These are phyloP conservation scores for Hypoxylon sp. DNA, from an alignment of 2,329 filamentous ascomycete genomes.

Conservation along the genomic window DNA sequence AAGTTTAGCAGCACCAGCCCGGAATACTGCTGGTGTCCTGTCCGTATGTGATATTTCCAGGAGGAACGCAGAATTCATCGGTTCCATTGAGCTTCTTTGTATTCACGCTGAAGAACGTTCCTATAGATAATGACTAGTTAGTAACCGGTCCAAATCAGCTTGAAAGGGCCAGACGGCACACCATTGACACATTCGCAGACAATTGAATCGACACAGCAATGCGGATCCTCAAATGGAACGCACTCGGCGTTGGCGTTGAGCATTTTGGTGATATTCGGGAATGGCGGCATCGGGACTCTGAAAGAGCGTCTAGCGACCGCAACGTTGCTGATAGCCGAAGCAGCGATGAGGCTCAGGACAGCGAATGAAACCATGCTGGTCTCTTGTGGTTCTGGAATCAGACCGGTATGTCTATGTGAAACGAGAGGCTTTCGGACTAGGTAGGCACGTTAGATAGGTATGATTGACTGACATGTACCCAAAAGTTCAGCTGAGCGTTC, in stretches of 20 bases:
- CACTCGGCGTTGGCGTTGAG: slow-evolving; percentile 34
- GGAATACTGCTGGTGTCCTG: slow-evolving; percentile 40
- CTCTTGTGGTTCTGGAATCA: not conserved
- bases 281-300: slow-evolving; percentile 14
- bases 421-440: slow-evolving; percentile 22
- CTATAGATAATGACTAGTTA: slow-evolving; percentile 25
- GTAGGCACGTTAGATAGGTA: slow-evolving; percentile 14
- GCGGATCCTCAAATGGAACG: slow-evolving; percentile 47
- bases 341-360: slow-evolving; percentile 28
- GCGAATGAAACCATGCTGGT: slow-evolving; percentile 30
- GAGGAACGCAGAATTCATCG: slow-evolving; percentile 40
- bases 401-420: slow-evolving; percentile 3
- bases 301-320: slow-evolving; percentile 24
- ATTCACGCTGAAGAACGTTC: slow-evolving; percentile 47
- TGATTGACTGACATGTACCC: slow-evolving; percentile 8
- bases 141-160: slow-evolving; percentile 6
- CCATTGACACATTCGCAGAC: slow-evolving; percentile 47
- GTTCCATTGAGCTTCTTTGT: slow-evolving; percentile 27
- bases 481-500: not conserved
- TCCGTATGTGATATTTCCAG: slow-evolving; percentile 40
- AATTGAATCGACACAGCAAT: slow-evolving; percentile 43
- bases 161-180: slow-evolving; percentile 10
- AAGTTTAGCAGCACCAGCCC: slow-evolving; percentile 44
- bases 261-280: slow-evolving; percentile 36
- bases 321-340: slow-evolving; percentile 13